phyloP scores from a whole-genome alignment of 805 yeast genomes.

The Wickerhamomyces bovis region DNA sequence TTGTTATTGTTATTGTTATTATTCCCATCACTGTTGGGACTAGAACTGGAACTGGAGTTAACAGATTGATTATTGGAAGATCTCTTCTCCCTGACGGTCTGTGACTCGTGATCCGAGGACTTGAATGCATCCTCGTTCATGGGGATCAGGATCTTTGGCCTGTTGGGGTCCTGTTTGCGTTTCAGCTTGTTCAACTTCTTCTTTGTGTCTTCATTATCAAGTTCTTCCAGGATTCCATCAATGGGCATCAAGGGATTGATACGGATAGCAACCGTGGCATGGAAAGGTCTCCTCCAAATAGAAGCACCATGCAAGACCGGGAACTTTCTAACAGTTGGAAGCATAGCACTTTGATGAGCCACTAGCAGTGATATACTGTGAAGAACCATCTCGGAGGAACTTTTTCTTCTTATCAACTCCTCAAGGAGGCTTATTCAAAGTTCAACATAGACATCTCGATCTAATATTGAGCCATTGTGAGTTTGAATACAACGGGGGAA shows the following conservation, averaged over 20 bases:
- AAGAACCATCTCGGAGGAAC: too few species aligned
- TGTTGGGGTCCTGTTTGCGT: slow-evolving; percentile 6
- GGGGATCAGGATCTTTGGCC: slow-evolving; percentile 20
- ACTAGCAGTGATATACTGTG: too few species aligned
- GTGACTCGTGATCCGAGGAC: slow-evolving; percentile 3
- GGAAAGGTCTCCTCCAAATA: too few species aligned
- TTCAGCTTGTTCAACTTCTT: slow-evolving; percentile 5
- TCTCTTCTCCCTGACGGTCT: neutral
- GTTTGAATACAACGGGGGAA: too few species aligned
- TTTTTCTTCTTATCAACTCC: too few species aligned
- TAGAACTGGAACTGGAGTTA: neutral
- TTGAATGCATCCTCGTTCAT: slow-evolving; percentile 15
- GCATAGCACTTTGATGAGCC: too few species aligned
- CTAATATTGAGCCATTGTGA: too few species aligned
- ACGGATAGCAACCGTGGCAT: neutral
- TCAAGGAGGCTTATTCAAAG: too few species aligned
- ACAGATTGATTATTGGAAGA: neutral
- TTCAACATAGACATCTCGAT: too few species aligned
- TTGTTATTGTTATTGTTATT: slow-evolving; percentile 6
- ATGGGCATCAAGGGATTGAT: slow-evolving; percentile 22
- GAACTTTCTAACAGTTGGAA: too few species aligned
- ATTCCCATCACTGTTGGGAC: slow-evolving; percentile 4
- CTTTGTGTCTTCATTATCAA: slow-evolving; percentile 9
- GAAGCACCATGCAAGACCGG: too few species aligned
- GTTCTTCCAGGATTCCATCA: slow-evolving; percentile 22